phyloP scores from a whole-genome alignment of 140 eudicot genomes.

The Stevia rebaudiana region DNA sequence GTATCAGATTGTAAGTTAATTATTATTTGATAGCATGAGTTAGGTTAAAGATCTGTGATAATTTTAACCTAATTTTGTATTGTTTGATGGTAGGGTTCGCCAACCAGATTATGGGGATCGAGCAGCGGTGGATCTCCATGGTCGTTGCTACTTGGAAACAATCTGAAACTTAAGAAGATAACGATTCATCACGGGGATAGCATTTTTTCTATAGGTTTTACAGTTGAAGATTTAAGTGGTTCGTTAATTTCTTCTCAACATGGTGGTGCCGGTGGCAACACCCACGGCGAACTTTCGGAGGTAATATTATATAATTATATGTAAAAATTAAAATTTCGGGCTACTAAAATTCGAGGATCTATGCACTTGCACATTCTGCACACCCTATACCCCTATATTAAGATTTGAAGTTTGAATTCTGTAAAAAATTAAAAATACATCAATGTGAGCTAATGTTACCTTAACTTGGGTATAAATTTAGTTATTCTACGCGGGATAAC shows the following conservation, averaged over 20 bases:
- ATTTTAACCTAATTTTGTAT: neutral
- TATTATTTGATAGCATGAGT: neutral
- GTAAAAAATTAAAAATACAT: no score
- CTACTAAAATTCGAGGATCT: no score
- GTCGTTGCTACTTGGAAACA: conserved; percentile 1
- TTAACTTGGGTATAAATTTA: no score
- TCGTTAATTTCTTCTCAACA: neutral
- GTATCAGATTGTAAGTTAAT: neutral
- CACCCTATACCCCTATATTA: no score
- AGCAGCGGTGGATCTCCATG: neutral
- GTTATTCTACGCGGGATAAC: no score
- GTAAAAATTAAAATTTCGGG: no score
- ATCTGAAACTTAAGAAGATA: conserved; percentile 10
- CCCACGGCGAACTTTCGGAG: no score
- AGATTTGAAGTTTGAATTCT: no score
- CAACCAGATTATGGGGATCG: conserved; percentile 9
- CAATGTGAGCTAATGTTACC: no score
- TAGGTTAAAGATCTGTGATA: neutral
- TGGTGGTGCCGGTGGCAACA: neutral
- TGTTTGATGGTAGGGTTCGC: neutral
- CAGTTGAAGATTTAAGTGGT: neutral
- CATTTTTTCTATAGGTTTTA: neutral
- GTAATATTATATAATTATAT: no score
- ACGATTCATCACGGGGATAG: neutral
- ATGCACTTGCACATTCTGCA: no score